Evolutionary conservation across 768 basidiomycete genomes (phyloP).

Genomic region (Crassisporium funariophilum): DNA sequence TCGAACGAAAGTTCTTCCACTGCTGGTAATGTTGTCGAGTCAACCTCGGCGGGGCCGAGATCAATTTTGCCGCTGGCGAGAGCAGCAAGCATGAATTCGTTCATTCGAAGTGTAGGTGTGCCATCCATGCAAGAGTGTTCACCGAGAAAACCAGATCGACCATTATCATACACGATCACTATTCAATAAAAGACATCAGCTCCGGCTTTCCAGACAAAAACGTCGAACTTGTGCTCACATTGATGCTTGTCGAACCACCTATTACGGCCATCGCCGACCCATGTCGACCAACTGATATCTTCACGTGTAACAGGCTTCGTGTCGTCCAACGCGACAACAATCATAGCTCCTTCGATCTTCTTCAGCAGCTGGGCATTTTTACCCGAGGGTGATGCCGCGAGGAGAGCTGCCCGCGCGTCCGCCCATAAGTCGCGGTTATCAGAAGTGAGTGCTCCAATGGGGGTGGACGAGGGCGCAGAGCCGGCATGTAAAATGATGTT

Average conservation of each 20-base stretch:
- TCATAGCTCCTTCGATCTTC: slow-evolving; percentile 87
- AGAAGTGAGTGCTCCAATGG: slow-evolving; percentile 82
- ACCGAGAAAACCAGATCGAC: slow-evolving; percentile 90
- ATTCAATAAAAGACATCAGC: slow-evolving; percentile 7
- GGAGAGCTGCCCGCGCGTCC: slow-evolving; percentile 63
- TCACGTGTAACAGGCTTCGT: slow-evolving; percentile 79
- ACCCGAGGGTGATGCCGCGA: slow-evolving; percentile 55
- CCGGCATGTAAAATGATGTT: slow-evolving; percentile 70
- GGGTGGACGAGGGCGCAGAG: slow-evolving; percentile 35
- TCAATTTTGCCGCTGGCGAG: slow-evolving; percentile 75
- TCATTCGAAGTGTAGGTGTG: slow-evolving; percentile 91
- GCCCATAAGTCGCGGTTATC: slow-evolving; percentile 93
- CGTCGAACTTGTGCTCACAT: slow-evolving; percentile 46
- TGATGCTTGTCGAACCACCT: slow-evolving; percentile 98
- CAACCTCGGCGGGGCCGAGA: slow-evolving; percentile 52
- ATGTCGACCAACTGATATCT: slow-evolving; percentile 77
- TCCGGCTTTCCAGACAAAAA: not conserved
- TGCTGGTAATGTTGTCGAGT: slow-evolving; percentile 45
- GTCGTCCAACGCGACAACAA: slow-evolving; percentile 86
- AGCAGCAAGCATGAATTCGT: slow-evolving; percentile 87
- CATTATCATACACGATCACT: slow-evolving; percentile 96
- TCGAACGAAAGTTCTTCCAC: slow-evolving; percentile 75
- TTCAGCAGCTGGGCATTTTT: slow-evolving; percentile 69
- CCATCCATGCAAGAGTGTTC: slow-evolving; percentile 93
- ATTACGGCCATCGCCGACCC: slow-evolving; percentile 90